Base-by-base conservation (phyloP, 352 stramenopile genomes). In the Blastocystis sp. region DNA sequence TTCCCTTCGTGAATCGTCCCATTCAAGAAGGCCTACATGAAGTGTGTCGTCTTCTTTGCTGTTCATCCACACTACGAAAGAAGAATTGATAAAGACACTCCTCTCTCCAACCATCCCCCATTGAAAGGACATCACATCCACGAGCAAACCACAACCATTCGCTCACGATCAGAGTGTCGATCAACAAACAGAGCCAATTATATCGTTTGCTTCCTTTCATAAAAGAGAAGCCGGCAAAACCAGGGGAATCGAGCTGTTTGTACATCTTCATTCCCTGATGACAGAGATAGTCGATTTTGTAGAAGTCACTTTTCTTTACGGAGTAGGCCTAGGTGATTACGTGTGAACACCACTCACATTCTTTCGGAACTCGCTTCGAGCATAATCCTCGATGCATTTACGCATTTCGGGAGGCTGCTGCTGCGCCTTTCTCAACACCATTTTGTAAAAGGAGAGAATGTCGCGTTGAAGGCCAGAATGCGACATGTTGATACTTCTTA, bases 211-310 rank as follows among this genome's bases (percentile, higher is more conserved):
- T 81, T 65, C 41, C 43, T n/a, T 81, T 81, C 71, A 81, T 81
- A 64, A 81, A 81, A 7, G 71, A 81, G 52, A 81, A 81, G 21
- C 71, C 71, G 4, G 71, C 65, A 64, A 81, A 81, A 5, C 71
- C 71, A 34, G 71, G 71, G 45, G 71, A 81, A 48, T 81, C 71
- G 10, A 81, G 41, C 59, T 81, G 71, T 17, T 81, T 81, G 28
- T 45, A 23, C 71, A 81, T 81, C 62, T 81, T 81, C 71, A 81
- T 81, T 67, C 71, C 71, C 56, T 81, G 71, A n/a, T 64, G 71
- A 61, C 71, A 81, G 21, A 81, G 21, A 40, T 81, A 81, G 52
- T 81, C 71, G 41, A 81, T 81, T 41, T 81, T 81, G 56, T 81
- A 81, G 52, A 81, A 81, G 56, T 81, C 71, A 21, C 52, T 81